These are phyloP conservation scores for Diddensiella transvaalensis DNA, from an alignment of 805 yeast species.

Conservation along the genomic window DNA sequence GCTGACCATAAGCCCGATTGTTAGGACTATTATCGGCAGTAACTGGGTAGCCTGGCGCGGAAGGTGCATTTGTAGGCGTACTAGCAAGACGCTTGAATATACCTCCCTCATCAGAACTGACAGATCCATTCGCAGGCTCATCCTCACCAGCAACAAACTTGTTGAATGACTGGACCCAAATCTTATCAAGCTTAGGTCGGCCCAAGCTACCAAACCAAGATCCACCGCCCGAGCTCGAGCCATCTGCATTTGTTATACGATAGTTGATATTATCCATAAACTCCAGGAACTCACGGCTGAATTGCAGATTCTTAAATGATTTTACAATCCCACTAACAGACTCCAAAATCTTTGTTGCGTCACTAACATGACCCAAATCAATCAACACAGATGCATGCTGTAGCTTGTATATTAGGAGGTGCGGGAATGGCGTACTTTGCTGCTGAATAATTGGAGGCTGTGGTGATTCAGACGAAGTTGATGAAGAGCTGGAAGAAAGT, in stretches of 20 bases:
- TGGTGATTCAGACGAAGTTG: slow-evolving; percentile 13
- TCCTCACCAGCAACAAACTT: slow-evolving; percentile 88
- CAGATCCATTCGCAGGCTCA: slow-evolving; percentile 11
- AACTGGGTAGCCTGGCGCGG: background rate
- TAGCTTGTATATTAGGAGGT: slow-evolving; percentile 57
- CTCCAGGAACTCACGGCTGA: slow-evolving; percentile 37
- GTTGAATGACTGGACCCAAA: slow-evolving; percentile 83
- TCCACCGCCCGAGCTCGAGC: slow-evolving; percentile 38
- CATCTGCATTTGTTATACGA: slow-evolving; percentile 26
- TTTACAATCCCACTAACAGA: slow-evolving; percentile 40
- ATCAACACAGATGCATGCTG: slow-evolving; percentile 65
- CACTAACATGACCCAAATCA: slow-evolving; percentile 57
- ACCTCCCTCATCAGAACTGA: slow-evolving; percentile 21
- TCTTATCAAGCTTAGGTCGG: slow-evolving; percentile 61
- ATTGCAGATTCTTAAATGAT: slow-evolving; percentile 30
- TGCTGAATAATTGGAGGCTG: background rate
- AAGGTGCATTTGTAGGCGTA: slow-evolving; percentile 21
- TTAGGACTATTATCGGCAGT: slow-evolving; percentile 3
- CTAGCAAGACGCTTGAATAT: slow-evolving; percentile 31
- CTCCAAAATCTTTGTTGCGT: slow-evolving; percentile 65
- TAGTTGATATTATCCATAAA: slow-evolving; percentile 45
- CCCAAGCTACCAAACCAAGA: slow-evolving; percentile 69
- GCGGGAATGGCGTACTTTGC: slow-evolving; percentile 37
- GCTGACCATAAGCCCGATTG: background rate
- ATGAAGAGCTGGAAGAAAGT: slow-evolving; percentile 35